These are phyloP conservation scores for Gossypium davidsonii DNA, from an alignment of 441 rosid genomes.

Conservation along the genomic window DNA sequence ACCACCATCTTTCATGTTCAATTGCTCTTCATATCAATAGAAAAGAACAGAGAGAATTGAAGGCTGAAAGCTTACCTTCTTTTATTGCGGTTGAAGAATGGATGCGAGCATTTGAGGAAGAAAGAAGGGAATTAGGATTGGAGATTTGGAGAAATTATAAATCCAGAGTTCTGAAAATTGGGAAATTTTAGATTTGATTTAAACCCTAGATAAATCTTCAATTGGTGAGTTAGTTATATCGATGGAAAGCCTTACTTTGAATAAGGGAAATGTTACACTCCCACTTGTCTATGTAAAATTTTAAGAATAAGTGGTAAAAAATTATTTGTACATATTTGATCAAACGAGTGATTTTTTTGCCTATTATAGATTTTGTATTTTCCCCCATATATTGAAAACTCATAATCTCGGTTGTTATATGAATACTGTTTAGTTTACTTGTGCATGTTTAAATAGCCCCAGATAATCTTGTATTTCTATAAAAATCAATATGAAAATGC, in stretches of 20 bases:
- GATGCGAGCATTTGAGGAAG: neutral
- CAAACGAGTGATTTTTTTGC: no score
- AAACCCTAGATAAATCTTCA: neutral
- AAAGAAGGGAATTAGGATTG: neutral
- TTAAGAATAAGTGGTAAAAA: no score
- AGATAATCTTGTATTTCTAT: no score
- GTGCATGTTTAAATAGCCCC: no score
- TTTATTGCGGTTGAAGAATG: neutral
- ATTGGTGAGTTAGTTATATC: neutral
- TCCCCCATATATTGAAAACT: no score
- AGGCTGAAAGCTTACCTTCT: neutral
- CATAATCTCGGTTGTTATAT: no score
- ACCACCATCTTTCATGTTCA: slow-evolving; percentile 95
- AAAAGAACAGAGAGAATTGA: neutral
- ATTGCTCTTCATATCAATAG: slow-evolving; percentile 44
- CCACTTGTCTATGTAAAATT: no score
- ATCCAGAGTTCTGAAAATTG: neutral
- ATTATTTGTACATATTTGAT: no score
- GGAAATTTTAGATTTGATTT: neutral
- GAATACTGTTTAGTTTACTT: no score
- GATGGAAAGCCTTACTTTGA: neutral
- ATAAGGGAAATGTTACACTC: no score
- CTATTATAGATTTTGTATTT: no score
- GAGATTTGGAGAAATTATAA: neutral
- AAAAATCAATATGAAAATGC: no score